Evolutionary conservation across 257 asterid species (phyloP).

Genomic region (Galeopsis tetrahit): DNA sequence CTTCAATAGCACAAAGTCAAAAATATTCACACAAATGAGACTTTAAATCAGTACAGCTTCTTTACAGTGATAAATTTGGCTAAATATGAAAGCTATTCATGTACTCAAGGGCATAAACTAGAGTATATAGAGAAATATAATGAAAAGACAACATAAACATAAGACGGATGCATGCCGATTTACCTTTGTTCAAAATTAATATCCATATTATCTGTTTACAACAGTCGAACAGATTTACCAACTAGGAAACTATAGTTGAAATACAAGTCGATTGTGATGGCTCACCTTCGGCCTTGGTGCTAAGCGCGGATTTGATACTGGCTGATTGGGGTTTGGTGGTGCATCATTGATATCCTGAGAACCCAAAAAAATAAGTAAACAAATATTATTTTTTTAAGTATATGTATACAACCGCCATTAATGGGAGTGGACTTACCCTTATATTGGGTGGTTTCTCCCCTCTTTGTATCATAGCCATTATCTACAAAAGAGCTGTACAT

Average conservation of each 20-base stretch:
- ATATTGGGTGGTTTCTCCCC: conserved; percentile 94
- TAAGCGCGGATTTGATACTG: conserved; percentile 69
- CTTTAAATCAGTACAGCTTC: background rate
- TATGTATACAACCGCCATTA: conserved; percentile 24
- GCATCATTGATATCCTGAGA: conserved; percentile 89
- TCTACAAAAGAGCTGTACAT: conserved; percentile 50
- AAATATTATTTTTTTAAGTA: background rate
- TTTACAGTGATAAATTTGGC: background rate
- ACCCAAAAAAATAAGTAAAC: conserved; percentile 12
- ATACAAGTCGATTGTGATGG: background rate
- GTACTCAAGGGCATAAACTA: background rate
- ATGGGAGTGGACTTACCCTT: conserved; percentile 57
- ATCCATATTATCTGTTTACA: background rate
- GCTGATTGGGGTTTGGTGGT: conserved; percentile 94
- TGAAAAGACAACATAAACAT: conserved; percentile 1
- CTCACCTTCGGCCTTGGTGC: conserved; percentile 86
- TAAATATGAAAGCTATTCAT: background rate
- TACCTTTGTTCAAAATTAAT: background rate
- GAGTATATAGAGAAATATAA: background rate
- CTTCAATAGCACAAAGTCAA: background rate
- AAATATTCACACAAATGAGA: background rate
- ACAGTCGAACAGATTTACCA: conserved; percentile 4
- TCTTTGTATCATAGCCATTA: conserved; percentile 89
- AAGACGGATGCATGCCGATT: background rate
- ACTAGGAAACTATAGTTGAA: conserved; percentile 21